Percentiles rank a stretch among this genome's conserved stretches.
phyloP scores from a whole-genome alignment of 2,329 filamentous ascomycete species.

The Akanthomyces muscarius region DNA sequence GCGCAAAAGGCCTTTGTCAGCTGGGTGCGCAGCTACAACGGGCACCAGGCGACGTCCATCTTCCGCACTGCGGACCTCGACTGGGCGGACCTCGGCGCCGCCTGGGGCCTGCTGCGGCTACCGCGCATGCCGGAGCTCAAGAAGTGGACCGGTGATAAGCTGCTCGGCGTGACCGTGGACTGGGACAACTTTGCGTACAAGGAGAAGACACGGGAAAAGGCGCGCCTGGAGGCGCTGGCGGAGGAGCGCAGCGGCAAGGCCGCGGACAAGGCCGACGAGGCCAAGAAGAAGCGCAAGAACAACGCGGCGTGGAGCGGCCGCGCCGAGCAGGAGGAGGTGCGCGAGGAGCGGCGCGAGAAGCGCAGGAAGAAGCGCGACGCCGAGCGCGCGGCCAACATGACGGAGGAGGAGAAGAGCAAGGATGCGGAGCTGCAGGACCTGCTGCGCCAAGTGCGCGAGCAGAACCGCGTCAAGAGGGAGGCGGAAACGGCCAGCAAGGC shows the following conservation, averaged over 20 bases:
- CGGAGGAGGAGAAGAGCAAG: conserved; percentile 63
- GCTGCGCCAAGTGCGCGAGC: conserved; percentile 58
- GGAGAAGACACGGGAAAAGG: conserved; percentile 67
- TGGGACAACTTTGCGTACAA: conserved; percentile 67
- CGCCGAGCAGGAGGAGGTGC: conserved; percentile 60
- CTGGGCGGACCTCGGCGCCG: conserved; percentile 75
- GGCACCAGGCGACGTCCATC: conserved; percentile 86
- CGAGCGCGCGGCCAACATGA: conserved; percentile 60
- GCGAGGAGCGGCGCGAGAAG: conserved; percentile 60
- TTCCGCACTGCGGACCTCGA: conserved; percentile 79
- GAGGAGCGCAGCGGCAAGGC: conserved; percentile 39
- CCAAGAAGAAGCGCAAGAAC: conserved; percentile 55
- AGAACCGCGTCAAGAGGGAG: conserved; percentile 46
- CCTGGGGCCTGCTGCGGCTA: conserved; percentile 81
- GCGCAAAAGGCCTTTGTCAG: conserved; percentile 89
- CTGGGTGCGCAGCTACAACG: conserved; percentile 87
- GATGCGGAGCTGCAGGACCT: conserved; percentile 60
- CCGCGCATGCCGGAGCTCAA: conserved; percentile 92
- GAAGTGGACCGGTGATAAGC: conserved; percentile 65
- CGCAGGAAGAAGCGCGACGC: conserved; percentile 61
- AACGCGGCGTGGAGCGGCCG: conserved; percentile 72
- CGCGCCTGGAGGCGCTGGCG: conserved; percentile 54
- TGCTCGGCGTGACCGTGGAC: conserved; percentile 59
- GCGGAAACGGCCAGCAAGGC: conserved; percentile 21
- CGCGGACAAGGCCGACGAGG: conserved; percentile 38